Conservation (phyloP, 352 stramenopile species). For the Peronospora farinosa region DNA sequence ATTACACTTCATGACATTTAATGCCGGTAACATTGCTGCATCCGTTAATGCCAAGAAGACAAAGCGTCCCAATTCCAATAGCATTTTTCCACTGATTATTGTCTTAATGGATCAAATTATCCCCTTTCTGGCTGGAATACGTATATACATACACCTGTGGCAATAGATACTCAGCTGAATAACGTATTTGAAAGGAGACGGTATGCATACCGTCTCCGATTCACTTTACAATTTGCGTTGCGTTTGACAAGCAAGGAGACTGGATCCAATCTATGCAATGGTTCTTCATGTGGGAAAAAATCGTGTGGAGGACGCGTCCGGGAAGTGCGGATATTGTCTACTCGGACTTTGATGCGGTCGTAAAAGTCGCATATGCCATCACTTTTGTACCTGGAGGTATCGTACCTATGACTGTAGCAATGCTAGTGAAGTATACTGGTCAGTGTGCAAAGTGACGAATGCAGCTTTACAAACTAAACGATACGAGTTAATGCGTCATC, state of each 20-base stretch:
- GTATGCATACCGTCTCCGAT: too few species aligned
- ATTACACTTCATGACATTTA: conserved; percentile 75
- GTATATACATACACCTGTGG: too few species aligned
- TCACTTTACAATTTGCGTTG: too few species aligned
- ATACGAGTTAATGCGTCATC: neutral
- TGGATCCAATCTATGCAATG: conserved; percentile 97
- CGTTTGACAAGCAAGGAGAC: too few species aligned
- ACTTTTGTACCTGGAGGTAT: conserved; percentile 95
- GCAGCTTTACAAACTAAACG: conserved; percentile 12
- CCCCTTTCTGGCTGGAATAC: too few species aligned
- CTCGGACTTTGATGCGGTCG: conserved; percentile 88
- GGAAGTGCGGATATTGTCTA: conserved; percentile 87
- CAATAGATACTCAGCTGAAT: too few species aligned
- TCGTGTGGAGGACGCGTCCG: conserved; percentile 80
- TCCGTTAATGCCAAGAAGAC: conserved; percentile 69
- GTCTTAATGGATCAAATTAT: too few species aligned
- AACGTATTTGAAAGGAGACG: too few species aligned
- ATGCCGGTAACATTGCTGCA: conserved; percentile 63
- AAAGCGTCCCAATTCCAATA: conserved; percentile 51
- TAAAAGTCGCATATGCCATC: conserved; percentile 87
- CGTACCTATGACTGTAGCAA: conserved; percentile 97
- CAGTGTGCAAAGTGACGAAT: conserved; percentile 34
- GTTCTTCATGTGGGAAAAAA: conserved; percentile 99
- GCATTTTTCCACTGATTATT: conserved; percentile 23
- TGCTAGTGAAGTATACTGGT: conserved; percentile 86